Evolutionary conservation across 108 stramenopile species (phyloP).

Genomic region (Nitzschia putrida): DNA sequence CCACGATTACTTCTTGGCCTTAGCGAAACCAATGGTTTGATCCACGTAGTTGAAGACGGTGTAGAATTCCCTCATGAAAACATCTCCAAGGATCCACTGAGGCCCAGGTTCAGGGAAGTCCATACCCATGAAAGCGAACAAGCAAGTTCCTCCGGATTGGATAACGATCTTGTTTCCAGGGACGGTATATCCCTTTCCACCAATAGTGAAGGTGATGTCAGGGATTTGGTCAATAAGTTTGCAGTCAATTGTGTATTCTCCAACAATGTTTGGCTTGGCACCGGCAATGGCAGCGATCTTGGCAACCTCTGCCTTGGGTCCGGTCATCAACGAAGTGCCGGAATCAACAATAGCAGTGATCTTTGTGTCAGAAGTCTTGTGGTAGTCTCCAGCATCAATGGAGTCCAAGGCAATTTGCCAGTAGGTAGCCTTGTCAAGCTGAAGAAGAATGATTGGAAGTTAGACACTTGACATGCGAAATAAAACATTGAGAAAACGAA

Average conservation of each 20-base stretch:
- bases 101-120: conserved; percentile 84
- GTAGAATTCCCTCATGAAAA: conserved; percentile 98
- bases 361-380: conserved; percentile 22
- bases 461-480: too few species aligned
- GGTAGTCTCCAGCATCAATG: conserved; percentile 58
- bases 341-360: conserved; percentile 93
- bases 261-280: conserved; percentile 83
- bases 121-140: conserved; percentile 96
- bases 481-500: too few species aligned
- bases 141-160: conserved; percentile 81
- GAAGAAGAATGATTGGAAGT: background rate
- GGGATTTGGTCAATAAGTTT: conserved; percentile 63
- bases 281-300: conserved; percentile 79
- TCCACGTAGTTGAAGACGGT: conserved; percentile 93
- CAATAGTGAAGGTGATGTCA: conserved; percentile 80
- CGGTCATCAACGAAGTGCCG: conserved; percentile 93
- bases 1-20: conserved; percentile 29
- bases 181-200: conserved; percentile 79
- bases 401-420: conserved; percentile 87
- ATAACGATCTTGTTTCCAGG: conserved; percentile 85
- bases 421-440: conserved; percentile 82
- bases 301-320: conserved; percentile 74
- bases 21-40: conserved; percentile 89
- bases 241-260: conserved; percentile 95
- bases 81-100: conserved; percentile 98